Evolutionary conservation across 176 grass and related monocot genomes (phyloP), one percentile per base, ranked within the genome.

Genomic region (Hyparrhenia diplandra): DNA sequence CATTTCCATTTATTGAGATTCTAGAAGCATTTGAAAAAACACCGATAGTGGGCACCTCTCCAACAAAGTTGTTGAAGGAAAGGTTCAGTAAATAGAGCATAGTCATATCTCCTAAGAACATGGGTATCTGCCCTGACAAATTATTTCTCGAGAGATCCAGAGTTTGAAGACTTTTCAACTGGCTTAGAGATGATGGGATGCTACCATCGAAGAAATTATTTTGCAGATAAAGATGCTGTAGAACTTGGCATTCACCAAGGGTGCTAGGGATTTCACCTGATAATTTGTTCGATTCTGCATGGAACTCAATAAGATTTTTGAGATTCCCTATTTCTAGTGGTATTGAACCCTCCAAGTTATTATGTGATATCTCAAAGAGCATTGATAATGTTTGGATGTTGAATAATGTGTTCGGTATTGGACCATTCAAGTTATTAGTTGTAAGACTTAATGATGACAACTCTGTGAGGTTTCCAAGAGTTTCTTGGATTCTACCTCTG

Each of bases 261-360:
- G 25, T 80, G 6, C 20, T 60, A 69, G 84, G 88, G 45, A 90
- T 90, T 68, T 74, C 79, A 69, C 84, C 84, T 10, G 83, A 67
- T 39, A 86, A 34, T 3, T 24, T 77, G 23, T 90, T 86, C 1
- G 37, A 73, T 23, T 40, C 69, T 34, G 69, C 83, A 85, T 73
- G 12, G 5, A 90, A 58, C 23, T 75, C 13, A 11, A 71, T 8
- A 43, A 90, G 43, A 58, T 73, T 73, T 52, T 62, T 81, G 4
- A 90, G 10, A 40, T 17, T 59, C 4, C 88, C 78, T 1, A 90
- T 65, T 82, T 86, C 83, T 29, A 13, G 17, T 14, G 83, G 72
- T 18, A 86, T 64, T 1, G 78, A 11, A 17, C 88, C 88, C 8
- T 34, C 30, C 4, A 90, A 54, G 9, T 41, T 59, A 32, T 90